Evolutionary conservation across 2,329 filamentous ascomycete genomes (phyloP).

Genomic region (Graphilbum ipis-grandicollis): DNA sequence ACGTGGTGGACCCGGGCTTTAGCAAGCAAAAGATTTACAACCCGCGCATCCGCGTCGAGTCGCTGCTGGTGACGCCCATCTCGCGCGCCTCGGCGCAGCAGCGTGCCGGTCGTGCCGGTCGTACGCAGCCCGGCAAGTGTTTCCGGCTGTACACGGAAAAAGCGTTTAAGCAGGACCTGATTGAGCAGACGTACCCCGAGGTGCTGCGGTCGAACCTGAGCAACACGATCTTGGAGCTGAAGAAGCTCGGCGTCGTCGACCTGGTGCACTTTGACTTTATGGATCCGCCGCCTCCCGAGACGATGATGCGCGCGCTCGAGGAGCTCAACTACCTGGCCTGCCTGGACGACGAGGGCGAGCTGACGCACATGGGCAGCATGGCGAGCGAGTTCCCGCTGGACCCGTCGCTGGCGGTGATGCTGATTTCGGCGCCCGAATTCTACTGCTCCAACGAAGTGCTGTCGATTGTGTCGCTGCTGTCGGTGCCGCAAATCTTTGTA

Average conservation of each 20-base stretch:
- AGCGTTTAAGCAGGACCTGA: conserved; percentile 95
- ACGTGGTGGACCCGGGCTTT: conserved; percentile 97
- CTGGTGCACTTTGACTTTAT: conserved; percentile 97
- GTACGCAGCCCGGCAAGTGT: conserved; percentile 95
- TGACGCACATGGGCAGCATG: conserved; percentile 69
- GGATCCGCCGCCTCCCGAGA: conserved; percentile 95
- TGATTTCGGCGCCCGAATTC: conserved; percentile 93
- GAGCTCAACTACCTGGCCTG: conserved; percentile 96
- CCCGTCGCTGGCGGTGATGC: conserved; percentile 87
- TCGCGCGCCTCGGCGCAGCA: conserved; percentile 96
- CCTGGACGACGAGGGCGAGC: conserved; percentile 86
- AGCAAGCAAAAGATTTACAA: conserved; percentile 99
- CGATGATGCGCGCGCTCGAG: conserved; percentile 92
- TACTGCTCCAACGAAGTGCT: conserved; percentile 98
- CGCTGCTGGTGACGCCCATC: conserved; percentile 90
- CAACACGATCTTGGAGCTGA: conserved; percentile 87
- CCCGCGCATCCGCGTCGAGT: conserved; percentile 88
- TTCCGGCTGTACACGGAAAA: conserved; percentile 91
- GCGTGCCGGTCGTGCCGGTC: conserved; percentile 94
- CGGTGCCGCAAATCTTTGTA: conserved; percentile 85
- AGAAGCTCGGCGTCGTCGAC: conserved; percentile 91
- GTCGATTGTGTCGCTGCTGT: conserved; percentile 83
- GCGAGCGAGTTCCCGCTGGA: conserved; percentile 94
- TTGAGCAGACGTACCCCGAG: conserved; percentile 92
- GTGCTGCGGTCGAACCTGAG: conserved; percentile 88